Evolutionary conservation across 176 grass and related monocot genomes (phyloP), one percentile per base, ranked within the genome.

Genomic region (Pharus latifolius): DNA sequence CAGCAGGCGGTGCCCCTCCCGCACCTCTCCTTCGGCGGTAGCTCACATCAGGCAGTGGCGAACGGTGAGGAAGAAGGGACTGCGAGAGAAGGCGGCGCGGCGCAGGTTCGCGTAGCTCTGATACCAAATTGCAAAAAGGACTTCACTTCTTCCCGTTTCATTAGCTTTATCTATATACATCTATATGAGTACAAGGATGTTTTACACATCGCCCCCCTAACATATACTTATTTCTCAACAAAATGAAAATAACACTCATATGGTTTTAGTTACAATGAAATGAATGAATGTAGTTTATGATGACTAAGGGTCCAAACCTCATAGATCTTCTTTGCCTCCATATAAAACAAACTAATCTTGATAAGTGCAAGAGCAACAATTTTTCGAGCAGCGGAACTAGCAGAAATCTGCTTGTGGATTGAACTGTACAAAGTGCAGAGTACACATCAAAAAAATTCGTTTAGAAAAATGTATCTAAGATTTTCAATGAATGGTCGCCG

Each of bases 321-420:
- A 69, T 88, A 93, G 51, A 93, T 81, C 62, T 77, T 85, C 84
- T 85, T 98, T 34, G 78, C 75, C 33, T 98, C 89, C 84, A 90
- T 93, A 76, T 88, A 93, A 78, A 90, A 56, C 76, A 98, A 83
- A 62, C 94, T 98, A 70, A 88, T 88, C 40, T 93, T 98, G 50
- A 98, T 88, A 64, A 98, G 65, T 67, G 72, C 45, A 63, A 85
- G 52, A 79, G 89, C 94, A 63, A 93, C 59, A 56, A 87, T 55
- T 57, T 88, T 90, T 27, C 67, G 81, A 85, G 57, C 57, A 72
- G 78, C 38, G 10, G 94, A 88, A 61, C 81, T 85, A 52, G 89
- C 61, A 61, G 72, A 70, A n/a, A 98, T 93, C 76, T 98, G 94
- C 63, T 76, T 92, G 13, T 93, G 89, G 69, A 93, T 92, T 65